Conservation (phyloP, 2,329 filamentous ascomycete genomes). For the Colletotrichum graminicola region DNA sequence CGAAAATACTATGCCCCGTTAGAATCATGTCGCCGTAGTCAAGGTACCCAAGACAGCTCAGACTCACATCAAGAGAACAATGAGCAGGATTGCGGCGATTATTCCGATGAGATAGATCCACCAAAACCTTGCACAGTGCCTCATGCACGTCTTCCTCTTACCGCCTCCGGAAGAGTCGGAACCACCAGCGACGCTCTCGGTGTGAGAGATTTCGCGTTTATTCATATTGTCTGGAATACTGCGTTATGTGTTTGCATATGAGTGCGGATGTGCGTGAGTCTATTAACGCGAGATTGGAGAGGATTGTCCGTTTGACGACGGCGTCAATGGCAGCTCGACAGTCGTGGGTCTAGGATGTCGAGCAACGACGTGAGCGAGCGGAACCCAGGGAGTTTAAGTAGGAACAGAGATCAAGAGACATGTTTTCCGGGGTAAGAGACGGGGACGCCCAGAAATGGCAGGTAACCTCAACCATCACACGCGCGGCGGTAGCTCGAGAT, state of each 20-base stretch:
- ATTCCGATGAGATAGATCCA: slow-evolving; percentile 69
- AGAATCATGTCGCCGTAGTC: slow-evolving; percentile 3
- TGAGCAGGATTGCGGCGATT: slow-evolving; percentile 62
- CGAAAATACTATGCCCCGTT: slow-evolving; percentile 62
- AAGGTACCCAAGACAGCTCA: neutral
- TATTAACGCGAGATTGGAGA: neutral
- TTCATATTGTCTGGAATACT: slow-evolving; percentile 50
- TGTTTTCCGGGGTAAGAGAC: slow-evolving; percentile 37
- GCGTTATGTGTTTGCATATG: slow-evolving; percentile 10
- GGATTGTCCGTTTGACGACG: slow-evolving; percentile 19
- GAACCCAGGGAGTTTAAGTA: slow-evolving; percentile 40
- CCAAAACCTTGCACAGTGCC: slow-evolving; percentile 70
- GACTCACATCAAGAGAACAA: slow-evolving; percentile 72
- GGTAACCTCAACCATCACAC: slow-evolving; percentile 31
- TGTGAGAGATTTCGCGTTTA: slow-evolving; percentile 53
- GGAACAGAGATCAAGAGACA: slow-evolving; percentile 34
- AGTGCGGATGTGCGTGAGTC: slow-evolving; percentile 7
- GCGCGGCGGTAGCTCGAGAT: slow-evolving; percentile 37
- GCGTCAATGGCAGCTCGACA: slow-evolving; percentile 16
- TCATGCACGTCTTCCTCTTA: slow-evolving; percentile 56
- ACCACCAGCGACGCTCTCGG: slow-evolving; percentile 49
- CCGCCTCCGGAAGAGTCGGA: slow-evolving; percentile 28
- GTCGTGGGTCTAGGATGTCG: neutral
- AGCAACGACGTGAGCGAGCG: slow-evolving; percentile 11
- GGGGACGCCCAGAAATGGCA: slow-evolving; percentile 31